Evolutionary conservation across 208 protist species (phyloP), one percentile per base, ranked within the genome.

Genomic region (Leishmania lainsoni): DNA sequence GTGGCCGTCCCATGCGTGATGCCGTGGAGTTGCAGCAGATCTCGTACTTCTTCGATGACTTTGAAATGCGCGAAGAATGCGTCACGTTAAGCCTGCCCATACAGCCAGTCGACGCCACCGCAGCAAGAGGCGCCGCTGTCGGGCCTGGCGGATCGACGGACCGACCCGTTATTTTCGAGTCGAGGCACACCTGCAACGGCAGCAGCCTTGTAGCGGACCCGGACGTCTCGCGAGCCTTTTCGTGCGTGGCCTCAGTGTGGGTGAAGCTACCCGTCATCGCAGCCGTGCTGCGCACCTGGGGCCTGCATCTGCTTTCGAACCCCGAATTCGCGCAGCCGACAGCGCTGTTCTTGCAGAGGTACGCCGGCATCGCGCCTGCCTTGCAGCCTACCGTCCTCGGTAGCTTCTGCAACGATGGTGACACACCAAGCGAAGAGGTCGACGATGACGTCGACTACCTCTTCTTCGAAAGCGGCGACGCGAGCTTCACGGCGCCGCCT

Each of bases 341-440:
- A 59, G 81, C 91, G 16, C 73, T 95, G 72, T 95, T 88, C 71
- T 80, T 97, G 63, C 92, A 95, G 80, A 83, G 85, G 51, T 95
- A 91, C 79, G 65, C 83, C 26, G 92, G 91, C 39, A 86, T 97
- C 66, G 84, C 89, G 20, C 91, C 91, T 0, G 81, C 82, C 48
- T 66, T 97, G 81, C 83, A 84, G 76, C 76, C 83, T 48, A 89
- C 81, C 20, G 83, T 88, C 5, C 81, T 92, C 22, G 63, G 79
- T 29, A 78, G 75, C 78, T 42, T 86, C 70, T 78, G 76, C 65
- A 51, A 86, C 56, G 75, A 78, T 1, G 80, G 68, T 29, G 78
- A 73, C 79, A 76, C 82, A 16, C 68, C 83, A 3, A 81, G 35
- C 45, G 89, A 89, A 22, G 80, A 76, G 32, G 66, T 17, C 56